phyloP scores from a whole-genome alignment of 805 yeast genomes.

The Cephaloascus albidus region DNA sequence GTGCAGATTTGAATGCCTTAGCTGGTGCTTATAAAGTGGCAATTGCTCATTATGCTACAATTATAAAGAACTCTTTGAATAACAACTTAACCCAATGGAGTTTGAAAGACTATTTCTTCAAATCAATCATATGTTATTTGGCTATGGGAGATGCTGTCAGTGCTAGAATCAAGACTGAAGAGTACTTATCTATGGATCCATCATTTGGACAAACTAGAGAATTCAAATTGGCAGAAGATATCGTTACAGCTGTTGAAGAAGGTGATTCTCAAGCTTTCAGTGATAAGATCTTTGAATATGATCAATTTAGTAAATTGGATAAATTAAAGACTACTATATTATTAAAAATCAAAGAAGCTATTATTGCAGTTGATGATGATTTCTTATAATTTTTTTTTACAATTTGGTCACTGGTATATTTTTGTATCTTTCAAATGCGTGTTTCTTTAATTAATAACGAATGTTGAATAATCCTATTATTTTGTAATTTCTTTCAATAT shows the following conservation, averaged over 20 bases:
- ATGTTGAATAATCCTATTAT: too few relatives aligned
- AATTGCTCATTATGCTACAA: conserved; percentile 63
- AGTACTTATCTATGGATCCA: conserved; percentile 63
- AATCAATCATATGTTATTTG: conserved; percentile 72
- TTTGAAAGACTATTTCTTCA: conserved; percentile 83
- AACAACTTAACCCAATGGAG: conserved; percentile 82
- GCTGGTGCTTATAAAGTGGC: conserved; percentile 68
- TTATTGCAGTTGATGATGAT: conserved; percentile 69
- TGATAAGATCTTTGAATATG: conserved; percentile 69
- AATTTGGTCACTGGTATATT: too few relatives aligned
- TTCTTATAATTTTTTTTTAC: conserved; percentile 12
- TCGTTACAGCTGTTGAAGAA: conserved; percentile 65
- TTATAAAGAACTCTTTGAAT: conserved; percentile 67
- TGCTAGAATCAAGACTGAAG: conserved; percentile 62
- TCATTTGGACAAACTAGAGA: conserved; percentile 72
- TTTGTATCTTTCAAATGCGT: too few relatives aligned
- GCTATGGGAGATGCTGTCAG: conserved; percentile 85
- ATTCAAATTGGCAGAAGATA: conserved; percentile 51
- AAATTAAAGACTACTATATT: conserved; percentile 83
- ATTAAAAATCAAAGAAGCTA: conserved; percentile 68
- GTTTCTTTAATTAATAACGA: too few relatives aligned
- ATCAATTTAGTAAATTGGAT: conserved; percentile 82
- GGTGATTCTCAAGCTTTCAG: conserved; percentile 76
- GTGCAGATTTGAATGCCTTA: conserved; percentile 78
- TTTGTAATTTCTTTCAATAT: too few relatives aligned